phyloP scores from a whole-genome alignment of 768 basidiomycete species.

The Rhizopogon vulgaris region DNA sequence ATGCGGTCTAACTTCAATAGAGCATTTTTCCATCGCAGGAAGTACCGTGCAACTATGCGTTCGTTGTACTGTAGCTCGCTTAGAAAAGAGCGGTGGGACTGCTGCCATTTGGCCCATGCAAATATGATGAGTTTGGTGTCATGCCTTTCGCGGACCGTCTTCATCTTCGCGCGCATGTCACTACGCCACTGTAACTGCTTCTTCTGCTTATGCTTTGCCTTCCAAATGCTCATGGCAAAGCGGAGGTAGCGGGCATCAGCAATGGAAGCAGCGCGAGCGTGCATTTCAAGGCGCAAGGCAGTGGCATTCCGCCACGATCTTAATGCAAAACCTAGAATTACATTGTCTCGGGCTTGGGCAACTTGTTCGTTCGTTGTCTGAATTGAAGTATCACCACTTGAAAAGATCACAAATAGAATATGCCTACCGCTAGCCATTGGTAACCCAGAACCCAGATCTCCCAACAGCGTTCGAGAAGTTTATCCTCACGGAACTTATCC shows the following conservation, averaged over 20 bases:
- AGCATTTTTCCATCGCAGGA: conserved; percentile 48
- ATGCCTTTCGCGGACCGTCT: conserved; percentile 47
- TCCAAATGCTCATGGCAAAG: conserved; percentile 47
- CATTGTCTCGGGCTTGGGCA: conserved; percentile 57
- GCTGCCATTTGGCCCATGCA: conserved; percentile 65
- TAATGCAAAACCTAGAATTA: conserved; percentile 52
- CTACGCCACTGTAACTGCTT: conserved; percentile 56
- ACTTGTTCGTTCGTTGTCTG: conserved; percentile 74
- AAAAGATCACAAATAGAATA: conserved; percentile 8
- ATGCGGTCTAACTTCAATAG: conserved; percentile 36
- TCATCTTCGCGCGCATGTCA: conserved; percentile 71
- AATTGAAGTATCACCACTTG: conserved; percentile 8
- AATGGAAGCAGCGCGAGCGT: conserved; percentile 36
- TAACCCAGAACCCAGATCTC: conserved; percentile 69
- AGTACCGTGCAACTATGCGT: conserved; percentile 37
- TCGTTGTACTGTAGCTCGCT: conserved; percentile 46
- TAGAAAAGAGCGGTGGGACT: conserved; percentile 42
- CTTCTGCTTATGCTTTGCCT: conserved; percentile 43
- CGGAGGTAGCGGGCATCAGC: conserved; percentile 41
- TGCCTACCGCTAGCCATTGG: conserved; percentile 67
- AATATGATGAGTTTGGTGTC: conserved; percentile 49
- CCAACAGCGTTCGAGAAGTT: conserved; percentile 65
- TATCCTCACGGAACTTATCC: conserved; percentile 57
- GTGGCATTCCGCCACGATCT: conserved; percentile 54
- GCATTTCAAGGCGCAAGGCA: conserved; percentile 30